Percentiles rank a stretch among this genome's conserved stretches.
These are phyloP conservation scores for Neurospora discreta DNA, from an alignment of 495 filamentous ascomycete genomes.

Conservation along the genomic window DNA sequence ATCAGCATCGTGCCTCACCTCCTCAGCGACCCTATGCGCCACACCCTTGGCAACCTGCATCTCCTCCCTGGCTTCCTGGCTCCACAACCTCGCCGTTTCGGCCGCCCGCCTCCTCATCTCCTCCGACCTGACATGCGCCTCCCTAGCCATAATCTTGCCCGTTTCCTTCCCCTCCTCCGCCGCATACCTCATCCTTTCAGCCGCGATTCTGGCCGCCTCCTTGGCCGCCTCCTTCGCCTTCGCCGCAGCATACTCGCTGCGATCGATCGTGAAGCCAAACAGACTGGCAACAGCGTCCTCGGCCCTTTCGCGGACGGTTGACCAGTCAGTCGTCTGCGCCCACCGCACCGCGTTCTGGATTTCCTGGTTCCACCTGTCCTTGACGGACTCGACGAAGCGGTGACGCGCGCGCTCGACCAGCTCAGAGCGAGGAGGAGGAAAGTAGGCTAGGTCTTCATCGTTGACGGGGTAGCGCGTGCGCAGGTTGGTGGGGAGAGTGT, in stretches of 20 bases:
- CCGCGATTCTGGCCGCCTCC: slow-evolving; percentile 16
- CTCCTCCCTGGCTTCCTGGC: slow-evolving; percentile 6
- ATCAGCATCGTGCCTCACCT: neutral
- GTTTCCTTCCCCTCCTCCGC: slow-evolving; percentile 24
- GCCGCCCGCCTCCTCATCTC: neutral
- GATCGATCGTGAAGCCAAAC: slow-evolving; percentile 10
- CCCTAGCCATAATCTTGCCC: slow-evolving; percentile 16
- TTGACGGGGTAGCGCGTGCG: slow-evolving; percentile 20
- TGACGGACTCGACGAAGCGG: slow-evolving; percentile 51
- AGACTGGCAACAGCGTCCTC: slow-evolving; percentile 31
- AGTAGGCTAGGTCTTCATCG: slow-evolving; percentile 4
- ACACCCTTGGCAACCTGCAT: slow-evolving; percentile 6
- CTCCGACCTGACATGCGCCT: slow-evolving; percentile 4
- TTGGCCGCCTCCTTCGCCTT: slow-evolving; percentile 13
- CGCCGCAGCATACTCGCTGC: neutral
- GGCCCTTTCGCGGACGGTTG: slow-evolving; percentile 42
- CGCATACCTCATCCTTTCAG: slow-evolving; percentile 4
- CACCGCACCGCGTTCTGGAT: slow-evolving; percentile 55
- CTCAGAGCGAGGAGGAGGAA: slow-evolving; percentile 22
- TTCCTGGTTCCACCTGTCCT: slow-evolving; percentile 74
- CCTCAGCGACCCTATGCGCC: slow-evolving; percentile 2
- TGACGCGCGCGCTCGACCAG: slow-evolving; percentile 31
- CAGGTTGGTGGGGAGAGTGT: slow-evolving; percentile 33
- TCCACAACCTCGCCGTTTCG: slow-evolving; percentile 10
- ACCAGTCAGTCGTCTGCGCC: slow-evolving; percentile 55